Evolutionary conservation across 192 early-diverging fungal species (phyloP).

Genomic region (Dissophora ornata): DNA sequence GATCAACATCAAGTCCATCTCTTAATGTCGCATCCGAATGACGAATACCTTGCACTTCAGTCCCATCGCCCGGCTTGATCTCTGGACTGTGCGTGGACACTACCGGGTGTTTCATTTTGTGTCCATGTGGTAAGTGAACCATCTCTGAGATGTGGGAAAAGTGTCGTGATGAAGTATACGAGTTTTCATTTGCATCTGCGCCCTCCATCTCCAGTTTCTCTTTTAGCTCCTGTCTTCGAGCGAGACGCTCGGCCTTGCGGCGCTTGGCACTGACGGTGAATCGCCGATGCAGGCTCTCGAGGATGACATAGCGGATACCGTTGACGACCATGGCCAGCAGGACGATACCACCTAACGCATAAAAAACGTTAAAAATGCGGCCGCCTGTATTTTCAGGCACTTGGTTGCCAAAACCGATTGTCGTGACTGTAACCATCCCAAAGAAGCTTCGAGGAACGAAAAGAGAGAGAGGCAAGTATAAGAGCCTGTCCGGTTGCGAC

Average conservation of each 20-base stretch:
- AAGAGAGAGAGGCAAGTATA: background rate
- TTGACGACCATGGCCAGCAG: constrained; percentile 36
- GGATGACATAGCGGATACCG: constrained; percentile 48
- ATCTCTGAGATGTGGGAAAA: no score
- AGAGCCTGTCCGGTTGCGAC: no score
- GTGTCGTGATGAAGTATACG: no score
- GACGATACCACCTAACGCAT: constrained; percentile 42
- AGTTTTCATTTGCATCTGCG: background rate
- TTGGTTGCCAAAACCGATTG: constrained; percentile 37
- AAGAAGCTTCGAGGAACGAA: constrained; percentile 24
- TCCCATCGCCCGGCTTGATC: no score
- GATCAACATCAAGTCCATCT: no score
- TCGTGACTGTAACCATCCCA: constrained; percentile 44
- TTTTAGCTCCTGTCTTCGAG: constrained; percentile 7
- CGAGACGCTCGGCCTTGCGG: constrained; percentile 27
- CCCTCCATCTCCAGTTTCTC: constrained; percentile 14
- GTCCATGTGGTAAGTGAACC: no score
- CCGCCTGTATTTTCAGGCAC: constrained; percentile 13
- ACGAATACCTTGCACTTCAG: no score
- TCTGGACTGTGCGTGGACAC: background rate
- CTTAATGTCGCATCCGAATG: no score
- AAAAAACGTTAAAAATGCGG: constrained; percentile 34
- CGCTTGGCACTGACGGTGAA: constrained; percentile 19
- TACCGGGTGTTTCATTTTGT: background rate
- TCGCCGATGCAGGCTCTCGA: constrained; percentile 32